Evolutionary conservation across 2,329 filamentous ascomycete genomes (phyloP).

Genomic region (Penicillium sp.): DNA sequence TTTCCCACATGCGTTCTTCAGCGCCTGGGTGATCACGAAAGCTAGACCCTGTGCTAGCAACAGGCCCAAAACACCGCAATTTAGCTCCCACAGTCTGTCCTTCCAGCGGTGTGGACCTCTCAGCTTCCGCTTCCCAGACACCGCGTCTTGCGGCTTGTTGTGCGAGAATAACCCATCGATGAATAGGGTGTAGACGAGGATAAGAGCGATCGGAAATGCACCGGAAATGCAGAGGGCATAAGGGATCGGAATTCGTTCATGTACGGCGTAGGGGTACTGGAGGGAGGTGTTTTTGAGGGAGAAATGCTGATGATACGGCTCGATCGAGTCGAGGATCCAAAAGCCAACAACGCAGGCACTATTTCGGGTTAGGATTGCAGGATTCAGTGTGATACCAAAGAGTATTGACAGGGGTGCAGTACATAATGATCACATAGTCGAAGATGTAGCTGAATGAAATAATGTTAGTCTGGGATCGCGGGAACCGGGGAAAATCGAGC

Average conservation of each 20-base stretch:
- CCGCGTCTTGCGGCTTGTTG: conserved; percentile 35
- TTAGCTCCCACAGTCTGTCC: conserved; percentile 59
- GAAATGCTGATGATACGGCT: conserved; percentile 58
- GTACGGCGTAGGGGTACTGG: conserved; percentile 55
- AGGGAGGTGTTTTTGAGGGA: conserved; percentile 55
- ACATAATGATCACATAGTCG: conserved; percentile 60
- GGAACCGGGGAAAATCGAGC: not conserved
- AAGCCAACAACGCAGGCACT: conserved; percentile 53
- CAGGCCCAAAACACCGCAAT: conserved; percentile 58
- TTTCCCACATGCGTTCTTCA: conserved; percentile 59
- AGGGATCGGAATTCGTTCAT: conserved; percentile 53
- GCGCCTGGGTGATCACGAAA: conserved; percentile 55
- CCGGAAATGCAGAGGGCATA: conserved; percentile 50
- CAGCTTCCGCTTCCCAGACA: conserved; percentile 38
- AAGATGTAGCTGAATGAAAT: conserved; percentile 48
- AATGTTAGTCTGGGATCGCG: conserved; percentile 9
- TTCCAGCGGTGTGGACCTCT: conserved; percentile 51
- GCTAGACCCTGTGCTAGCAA: conserved; percentile 52
- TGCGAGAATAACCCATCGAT: conserved; percentile 59
- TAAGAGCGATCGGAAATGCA: conserved; percentile 50
- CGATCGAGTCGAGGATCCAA: conserved; percentile 50
- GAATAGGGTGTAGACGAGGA: conserved; percentile 54
- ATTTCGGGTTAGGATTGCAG: conserved; percentile 14
- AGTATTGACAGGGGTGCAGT: conserved; percentile 25
- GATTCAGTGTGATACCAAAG: not conserved